phyloP scores from a whole-genome alignment of 2,329 filamentous ascomycete species.

The Aspergillus viridinutans region DNA sequence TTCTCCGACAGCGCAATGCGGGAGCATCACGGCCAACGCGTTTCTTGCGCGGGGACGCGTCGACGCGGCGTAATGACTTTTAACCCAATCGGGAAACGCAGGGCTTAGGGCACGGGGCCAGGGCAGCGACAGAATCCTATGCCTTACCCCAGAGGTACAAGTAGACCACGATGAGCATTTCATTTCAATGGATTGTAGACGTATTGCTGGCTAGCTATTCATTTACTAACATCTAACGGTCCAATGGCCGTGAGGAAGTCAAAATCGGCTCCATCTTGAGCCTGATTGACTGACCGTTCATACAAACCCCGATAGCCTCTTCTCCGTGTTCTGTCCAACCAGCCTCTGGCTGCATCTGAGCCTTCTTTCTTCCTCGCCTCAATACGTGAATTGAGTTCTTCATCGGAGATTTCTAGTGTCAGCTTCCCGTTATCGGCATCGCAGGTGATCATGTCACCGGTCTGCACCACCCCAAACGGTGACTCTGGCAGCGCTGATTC shows the following conservation, averaged over 20 bases:
- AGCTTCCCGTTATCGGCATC: constrained; percentile 43
- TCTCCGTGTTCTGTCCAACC: constrained; percentile 22
- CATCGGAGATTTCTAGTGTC: constrained; percentile 39
- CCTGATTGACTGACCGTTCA: constrained; percentile 41
- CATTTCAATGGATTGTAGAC: not conserved
- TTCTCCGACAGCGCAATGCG: constrained; percentile 6
- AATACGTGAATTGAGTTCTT: constrained; percentile 40
- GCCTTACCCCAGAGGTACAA: too few relatives aligned
- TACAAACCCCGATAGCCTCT: constrained; percentile 41
- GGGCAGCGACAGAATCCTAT: constrained; percentile 5
- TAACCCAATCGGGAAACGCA: constrained; percentile 22
- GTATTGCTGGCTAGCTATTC: not conserved
- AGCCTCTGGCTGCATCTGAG: not conserved
- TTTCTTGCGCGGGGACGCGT: constrained; percentile 17
- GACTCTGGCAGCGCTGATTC: constrained; percentile 47
- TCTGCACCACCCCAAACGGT: constrained; percentile 46
- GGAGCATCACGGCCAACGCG: constrained; percentile 20
- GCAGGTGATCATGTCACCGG: constrained; percentile 47
- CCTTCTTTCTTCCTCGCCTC: constrained; percentile 9
- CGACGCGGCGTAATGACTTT: constrained; percentile 19
- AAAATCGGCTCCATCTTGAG: constrained; percentile 40
- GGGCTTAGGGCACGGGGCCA: constrained; percentile 32
- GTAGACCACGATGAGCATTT: not conserved
- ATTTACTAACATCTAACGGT: not conserved
- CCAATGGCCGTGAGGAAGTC: constrained; percentile 33